Evolutionary conservation across 352 stramenopile genomes (phyloP), one percentile per base, ranked within the genome.

Genomic region (Globisporangium mamillatum): DNA sequence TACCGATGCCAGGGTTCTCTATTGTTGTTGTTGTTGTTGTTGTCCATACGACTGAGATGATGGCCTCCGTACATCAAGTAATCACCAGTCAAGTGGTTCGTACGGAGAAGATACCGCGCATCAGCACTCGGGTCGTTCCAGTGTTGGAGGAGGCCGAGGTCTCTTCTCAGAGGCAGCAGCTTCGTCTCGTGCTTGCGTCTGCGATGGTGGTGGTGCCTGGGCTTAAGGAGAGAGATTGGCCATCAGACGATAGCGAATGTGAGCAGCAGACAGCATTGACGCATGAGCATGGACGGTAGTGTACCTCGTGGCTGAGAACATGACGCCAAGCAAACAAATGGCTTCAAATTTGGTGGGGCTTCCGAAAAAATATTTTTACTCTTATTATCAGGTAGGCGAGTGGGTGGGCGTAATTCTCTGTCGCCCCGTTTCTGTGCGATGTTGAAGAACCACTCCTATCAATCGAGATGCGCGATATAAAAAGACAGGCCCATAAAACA

Each of bases 391-490:
- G 36, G 36, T 10, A 2, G 36, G 36, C 8, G 36, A 4, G 24
- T 8, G 52, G 36, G 36, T 4, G 36, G 36, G 12, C 22, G 52
- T 58, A 27, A n/a, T 58, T 36, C 20, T 34, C 22, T 56, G 52
- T 58, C 24, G 24, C 29, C 52, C 52, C 6, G 24, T 25, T 18
- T 58, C 52, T 58, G 52, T 27, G 52, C 52, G 27, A 18, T 58
- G 52, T 58, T 58, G 52, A 58, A 58, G 52, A 44, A 16, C 52
- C n/a, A 24, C 50, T 29, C 50, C 50, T 22, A 56, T 56, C 50
- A 58, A 34, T 58, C 52, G 34, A 58, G 36, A 44, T 41, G 36
- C 5, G 52, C 52, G 27, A 50, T 63, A 63, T 63, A 63, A 63
- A 63, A 63, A 63, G 36, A 54, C 36, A 44, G 36, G 10, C 36